Evolutionary conservation across 1,139 yeast genomes (phyloP), one percentile per base, ranked within the genome.

Genomic region (Casaregolazyma suthepensis): DNA sequence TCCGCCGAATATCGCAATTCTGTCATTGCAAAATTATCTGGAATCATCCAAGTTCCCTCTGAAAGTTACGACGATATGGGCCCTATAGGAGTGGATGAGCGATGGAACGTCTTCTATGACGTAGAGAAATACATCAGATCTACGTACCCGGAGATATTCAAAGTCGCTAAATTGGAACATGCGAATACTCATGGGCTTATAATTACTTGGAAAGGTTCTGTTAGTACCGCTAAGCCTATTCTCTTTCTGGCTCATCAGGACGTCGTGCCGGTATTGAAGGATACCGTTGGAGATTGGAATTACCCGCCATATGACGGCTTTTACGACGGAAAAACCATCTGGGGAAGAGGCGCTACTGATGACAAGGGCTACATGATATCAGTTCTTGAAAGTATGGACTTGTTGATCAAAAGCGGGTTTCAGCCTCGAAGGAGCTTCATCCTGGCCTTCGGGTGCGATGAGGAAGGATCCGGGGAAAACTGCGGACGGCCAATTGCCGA

Each of bases 241-340:
- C 65, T 87, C 66, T 71, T 86, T 45, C 78, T 83, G 68, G 90
- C 91, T 2, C 96, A 88, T 67, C 88, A 83, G 65, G 96, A 87
- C 64, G 87, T 84, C 3, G 96, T 87, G 10, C 96, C 95, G 0
- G 86, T 87, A n/a, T 83, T 81, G 62, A 66, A 70, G 31, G 82
- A 74, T 19, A 79, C 88, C 13, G 65, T 77, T 46, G 73, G 66
- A 43, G 73, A 76, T 51, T 87, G 96, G 96, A 75, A 73, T 2
- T 76, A 80, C 61, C 83, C 83, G 12, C 95, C 96, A 23, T 86
- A 81, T 57, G 75, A 76, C 7, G 96, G 87, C 3, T 75, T 77
- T 62, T 85, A 73, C 62, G 63, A 60, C 45, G 86, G 86, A 37
- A 59, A 57, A 31, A 56, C 44, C 52, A 50, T 50, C 3, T 81